Evolutionary conservation across 176 grass and related monocot genomes (phyloP), one percentile per base, ranked within the genome.

Genomic region (Musa schizocarpa): DNA sequence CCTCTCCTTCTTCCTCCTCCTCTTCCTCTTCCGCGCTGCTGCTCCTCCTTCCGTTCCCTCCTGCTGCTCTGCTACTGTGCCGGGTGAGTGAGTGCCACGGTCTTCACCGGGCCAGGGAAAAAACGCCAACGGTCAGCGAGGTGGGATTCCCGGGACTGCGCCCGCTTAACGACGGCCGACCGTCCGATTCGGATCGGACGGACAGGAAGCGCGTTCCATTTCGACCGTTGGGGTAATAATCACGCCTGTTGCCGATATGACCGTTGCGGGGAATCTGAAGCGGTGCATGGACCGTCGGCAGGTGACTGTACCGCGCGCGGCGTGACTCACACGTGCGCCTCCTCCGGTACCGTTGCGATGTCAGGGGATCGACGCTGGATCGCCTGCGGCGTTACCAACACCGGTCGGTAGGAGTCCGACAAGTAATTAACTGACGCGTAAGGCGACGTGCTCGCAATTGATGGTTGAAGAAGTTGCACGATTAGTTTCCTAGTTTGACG

Each of bases 181-280:
- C 86, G 86, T 89, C 65, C 0, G 88, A 94, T 98, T 8, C 8
- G 1, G 12, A 81, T 34, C 74, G 53, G 82, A 91, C 88, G 90
- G 86, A 6, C 1, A 0, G 0, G 1, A 14, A 11, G 51, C 63
- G 53, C 74, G 52, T 67, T 78, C 27, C 11, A 87, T 88, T 86
- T 73, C 86, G 89, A 96, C 93, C 93, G 93, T 96, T 96, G 2
- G 72, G 1, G 16, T 52, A 5, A 43, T 24, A 17, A 66, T 17
- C 61, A 61, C 29, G 75, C 49, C 21, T 48, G 9, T 75, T 1
- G 90, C 87, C 84, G 82, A 91, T 72, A 86, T 85, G 90, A 98
- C 94, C 94, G 94, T 98, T 98, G 87, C 24, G 21, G 24, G 65
- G 2, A 23, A 20, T 43, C 34, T 43, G 4, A 43, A 4, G 3